Evolutionary conservation across 108 stramenopile genomes (phyloP), one percentile per base, ranked within the genome.

Genomic region (Hondaea fermentalgiana): DNA sequence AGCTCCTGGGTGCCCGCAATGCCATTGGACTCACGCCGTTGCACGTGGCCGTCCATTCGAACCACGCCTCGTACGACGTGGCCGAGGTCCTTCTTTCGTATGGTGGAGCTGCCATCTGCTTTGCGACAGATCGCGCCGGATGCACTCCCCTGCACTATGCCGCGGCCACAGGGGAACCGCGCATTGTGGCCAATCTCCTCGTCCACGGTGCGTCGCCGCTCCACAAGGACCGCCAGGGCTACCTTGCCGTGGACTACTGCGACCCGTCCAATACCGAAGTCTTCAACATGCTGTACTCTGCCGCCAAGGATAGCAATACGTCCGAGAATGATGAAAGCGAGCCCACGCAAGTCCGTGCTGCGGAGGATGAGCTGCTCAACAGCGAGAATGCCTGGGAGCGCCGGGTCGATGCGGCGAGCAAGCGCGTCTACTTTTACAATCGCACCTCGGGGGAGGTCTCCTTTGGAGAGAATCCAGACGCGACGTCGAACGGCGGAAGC

Each of bases 141-240:
- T 83, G 76, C 76, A 83, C 76, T 12, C 76, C 76, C 6, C 28
- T 83, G 51, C 76, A 83, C 76, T 83, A 83, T 23, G 76, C 76
- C 16, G 76, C 76, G n/a, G 76, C 76, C 25, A 53, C 76, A 6
- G 76, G 76, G 28, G 51, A 53, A 43, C n/a, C 49, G 49, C 14
- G 23, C 14, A 83, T 83, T 35, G 76, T 83, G 28, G 76, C 76
- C 6, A 47, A 53, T 16, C 51, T 83, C 16, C 76, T 83, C 51
- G n/a, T 83, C 1, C 45, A 83, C 51, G 76, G 76, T 1, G 76
- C 76, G 10, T 83, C 76, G 51, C 49, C 76, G 51, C n/a, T 53
- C 16, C 76, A 83, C 51, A 47, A 53, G n/a, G 76, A 83, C 51
- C 76, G 76, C n/a, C 76, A 83, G 51, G 76, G 76, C 5, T 53